These are phyloP conservation scores for Ashbya aceris DNA, from an alignment of 1,139 yeast species.

Conservation along the genomic window DNA sequence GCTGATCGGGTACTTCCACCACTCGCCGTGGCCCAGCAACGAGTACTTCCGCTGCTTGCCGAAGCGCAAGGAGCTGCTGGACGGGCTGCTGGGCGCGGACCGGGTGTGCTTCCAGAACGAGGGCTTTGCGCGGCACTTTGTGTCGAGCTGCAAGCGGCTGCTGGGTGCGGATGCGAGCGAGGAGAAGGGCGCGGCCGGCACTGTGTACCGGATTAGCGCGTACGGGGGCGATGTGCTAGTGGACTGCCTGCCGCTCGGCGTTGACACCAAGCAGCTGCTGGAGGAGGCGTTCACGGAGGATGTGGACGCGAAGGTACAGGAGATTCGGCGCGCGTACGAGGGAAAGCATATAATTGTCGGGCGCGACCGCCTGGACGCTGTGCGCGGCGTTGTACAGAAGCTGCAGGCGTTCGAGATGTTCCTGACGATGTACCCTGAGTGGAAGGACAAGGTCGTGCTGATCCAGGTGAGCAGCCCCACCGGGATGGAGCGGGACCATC, in stretches of 20 bases:
- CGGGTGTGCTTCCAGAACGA: conserved; percentile 78
- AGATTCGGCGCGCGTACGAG: conserved; percentile 57
- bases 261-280: conserved; percentile 59
- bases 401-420: conserved; percentile 75
- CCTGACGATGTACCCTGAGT: conserved; percentile 81
- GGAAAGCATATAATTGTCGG: conserved; percentile 75
- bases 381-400: conserved; percentile 76
- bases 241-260: conserved; percentile 77
- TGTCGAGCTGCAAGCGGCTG: conserved; percentile 78
- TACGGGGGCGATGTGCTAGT: conserved; percentile 71
- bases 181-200: conserved; percentile 20
- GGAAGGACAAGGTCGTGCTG: conserved; percentile 79
- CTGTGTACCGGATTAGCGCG: conserved; percentile 43
- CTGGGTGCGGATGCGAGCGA: conserved; percentile 53
- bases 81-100: conserved; percentile 87
- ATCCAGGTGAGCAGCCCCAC: conserved; percentile 85
- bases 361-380: conserved; percentile 71
- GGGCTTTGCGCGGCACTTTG: conserved; percentile 81
- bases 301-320: conserved; percentile 39
- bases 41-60: conserved; percentile 88
- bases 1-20: conserved; percentile 72
- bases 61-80: conserved; percentile 69
- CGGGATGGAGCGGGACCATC: conserved; percentile 22
- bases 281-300: conserved; percentile 41
- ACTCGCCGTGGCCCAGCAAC: conserved; percentile 91